Evolutionary conservation across 2,329 filamentous ascomycete genomes (phyloP), one percentile per base, ranked within the genome.

Genomic region (Xylaria hypoxylon): DNA sequence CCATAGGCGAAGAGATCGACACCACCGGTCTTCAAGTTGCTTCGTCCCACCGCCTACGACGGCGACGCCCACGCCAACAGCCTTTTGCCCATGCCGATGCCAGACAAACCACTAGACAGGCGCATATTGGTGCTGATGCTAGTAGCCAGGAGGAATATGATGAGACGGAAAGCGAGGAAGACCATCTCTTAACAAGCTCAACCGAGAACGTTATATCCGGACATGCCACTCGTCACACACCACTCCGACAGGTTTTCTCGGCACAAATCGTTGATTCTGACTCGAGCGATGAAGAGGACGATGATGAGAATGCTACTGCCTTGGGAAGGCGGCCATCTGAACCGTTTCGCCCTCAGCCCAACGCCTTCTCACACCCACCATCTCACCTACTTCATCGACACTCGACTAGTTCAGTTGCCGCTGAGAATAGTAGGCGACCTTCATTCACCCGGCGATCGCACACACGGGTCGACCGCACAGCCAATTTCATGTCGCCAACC

Each of bases 81-180:
- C 70, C 71, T 15, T 68, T 72, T 59, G 67, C 71, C 22, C 74
- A 72, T 26, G 50, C 68, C 48, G 59, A 70, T 40, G 55, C 64
- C 7, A 77, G 70, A 61, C 80, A 79, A 59, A 76, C 76, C 80
- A 38, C 45, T 15, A 77, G 80, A 42, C 81, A 81, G 22, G 64
- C 33, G 28, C 64, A 56, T 24, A 75, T 79, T 13, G 51, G 26
- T 59, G 82, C 80, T 52, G 82, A 84, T 13, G 70, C 19, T 35
- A 96, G 93, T 79, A 97, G 94, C 75, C 93, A 97, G 77, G 94
- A 97, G 73, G 94, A 97, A 80, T 97, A 96, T 74, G 93, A 97
- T 38, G 94, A 97, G 82, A 96, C 92, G 68, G 94, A 97, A 78
- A 97, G 87, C 79, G 94, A 97, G 69, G 93, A 94, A 47, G 94